Conservation (phyloP, 768 basidiomycete species). For the Gloeopeniophorella convolvens region DNA sequence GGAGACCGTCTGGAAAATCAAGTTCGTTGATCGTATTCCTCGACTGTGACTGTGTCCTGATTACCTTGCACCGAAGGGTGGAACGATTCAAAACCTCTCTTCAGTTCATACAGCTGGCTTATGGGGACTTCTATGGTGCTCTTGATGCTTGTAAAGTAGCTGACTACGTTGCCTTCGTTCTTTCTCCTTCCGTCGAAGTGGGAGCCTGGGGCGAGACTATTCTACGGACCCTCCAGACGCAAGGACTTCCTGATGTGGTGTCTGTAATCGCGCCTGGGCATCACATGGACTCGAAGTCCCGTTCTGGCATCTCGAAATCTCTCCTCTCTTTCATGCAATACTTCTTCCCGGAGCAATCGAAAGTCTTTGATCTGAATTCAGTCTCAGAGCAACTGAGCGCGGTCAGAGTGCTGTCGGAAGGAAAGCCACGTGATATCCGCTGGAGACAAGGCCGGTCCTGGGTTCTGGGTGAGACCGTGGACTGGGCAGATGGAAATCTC, state of each 20-base stretch:
- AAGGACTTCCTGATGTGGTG: conserved; percentile 82
- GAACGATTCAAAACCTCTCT: conserved; percentile 88
- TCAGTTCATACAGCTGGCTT: conserved; percentile 76
- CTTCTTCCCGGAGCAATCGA: conserved; percentile 78
- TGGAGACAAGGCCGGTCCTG: conserved; percentile 82
- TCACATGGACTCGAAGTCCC: conserved; percentile 53
- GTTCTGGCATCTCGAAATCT: conserved; percentile 70
- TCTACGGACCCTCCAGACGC: conserved; percentile 80
- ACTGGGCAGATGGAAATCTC: conserved; percentile 59
- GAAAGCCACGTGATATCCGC: conserved; percentile 67
- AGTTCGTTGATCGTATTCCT: conserved; percentile 37
- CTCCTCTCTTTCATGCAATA: conserved; percentile 92
- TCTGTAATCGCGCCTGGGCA: conserved; percentile 59
- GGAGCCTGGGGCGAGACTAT: conserved; percentile 80
- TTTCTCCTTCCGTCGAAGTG: conserved; percentile 81
- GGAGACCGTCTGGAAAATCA: conserved; percentile 57
- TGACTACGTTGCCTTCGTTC: conserved; percentile 82
- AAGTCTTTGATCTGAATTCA: conserved; percentile 66
- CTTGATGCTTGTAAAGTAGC: conserved; percentile 83
- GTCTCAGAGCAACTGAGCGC: conserved; percentile 65
- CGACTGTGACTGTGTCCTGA: conserved; percentile 6
- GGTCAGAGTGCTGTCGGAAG: conserved; percentile 75
- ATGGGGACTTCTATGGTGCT: conserved; percentile 64
- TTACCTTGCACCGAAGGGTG: conserved; percentile 41
- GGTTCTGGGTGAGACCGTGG: conserved; percentile 61